Base-by-base conservation (phyloP, 164 flowering plant species). In the Taxillus chinensis region DNA sequence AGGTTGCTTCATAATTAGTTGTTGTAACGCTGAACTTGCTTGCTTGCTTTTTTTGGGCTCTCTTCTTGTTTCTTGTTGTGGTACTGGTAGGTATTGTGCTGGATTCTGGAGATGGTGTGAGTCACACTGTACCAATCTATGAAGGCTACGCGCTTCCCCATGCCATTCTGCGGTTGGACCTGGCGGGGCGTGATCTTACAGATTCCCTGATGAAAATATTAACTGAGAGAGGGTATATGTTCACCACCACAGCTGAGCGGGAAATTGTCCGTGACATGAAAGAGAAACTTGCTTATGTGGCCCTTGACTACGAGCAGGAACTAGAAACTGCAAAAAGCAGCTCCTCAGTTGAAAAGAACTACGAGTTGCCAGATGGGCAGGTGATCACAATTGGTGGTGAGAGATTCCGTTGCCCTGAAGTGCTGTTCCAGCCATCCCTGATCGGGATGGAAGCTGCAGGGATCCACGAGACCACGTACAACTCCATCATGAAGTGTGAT, bases 31-130 rank as follows among this genome's bases (percentile, higher is more conserved):
- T 7, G 51, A 48, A 48, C 1, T 11, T 27, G 27, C 27, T n/a
- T n/a, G n/a, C 27, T 27, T 27, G 0, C 2, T 27, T 27, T 27
- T 27, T 5, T 13, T 39, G 61, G 59, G n/a, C n/a, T n/a, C n/a
- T n/a, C n/a, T n/a, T n/a, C n/a, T n/a, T n/a, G n/a, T n/a, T 53
- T 5, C 1, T 11, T 27, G 12, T 17, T 9, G 45, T 39, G 39
- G 45, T 40, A 2, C 4, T 2, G 3, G 39, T 11, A 67, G 70
- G 70, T 61, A 67, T 67, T 7, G 70, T 67, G 12, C 52, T 68
- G 57, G 71, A 68, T 58, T 68, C 71, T 57, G 71, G 71, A 12
- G 71, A 68, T 63, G 70, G 70, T 46, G 70, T 67, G 8, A 67
- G 70, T n/a, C 70, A 67, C 61, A 67, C 70, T 10, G 70, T 67